A percentile compares a stretch with the other conserved stretches of the same genome.
Evolutionary conservation across 768 basidiomycete genomes (phyloP).

Genomic region (Chalciporus pseudorubinellus): DNA sequence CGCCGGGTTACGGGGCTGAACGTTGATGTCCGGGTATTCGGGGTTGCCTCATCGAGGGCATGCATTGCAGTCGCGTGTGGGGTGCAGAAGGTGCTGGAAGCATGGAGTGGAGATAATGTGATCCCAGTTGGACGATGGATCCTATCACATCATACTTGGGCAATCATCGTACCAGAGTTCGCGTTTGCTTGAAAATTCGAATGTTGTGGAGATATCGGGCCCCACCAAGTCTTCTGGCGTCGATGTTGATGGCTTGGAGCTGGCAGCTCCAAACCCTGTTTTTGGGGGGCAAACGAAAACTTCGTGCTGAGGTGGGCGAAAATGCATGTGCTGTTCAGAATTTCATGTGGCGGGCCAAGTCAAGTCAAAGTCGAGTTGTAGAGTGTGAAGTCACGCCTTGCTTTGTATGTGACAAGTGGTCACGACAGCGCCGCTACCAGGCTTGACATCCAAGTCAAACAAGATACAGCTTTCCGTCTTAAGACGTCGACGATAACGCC

Average conservation of each 20-base stretch:
- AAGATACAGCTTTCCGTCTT: not conserved
- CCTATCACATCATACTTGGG: not conserved
- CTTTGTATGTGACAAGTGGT: slow-evolving; percentile 7
- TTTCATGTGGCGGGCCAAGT: no score
- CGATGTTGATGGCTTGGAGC: no score
- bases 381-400: not conserved
- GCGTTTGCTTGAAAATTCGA: no score
- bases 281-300: no score
- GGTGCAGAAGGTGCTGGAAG: slow-evolving; percentile 5
- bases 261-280: no score
- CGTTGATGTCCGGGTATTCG: no score
- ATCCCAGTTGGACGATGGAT: not conserved
- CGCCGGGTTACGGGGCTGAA: no score
- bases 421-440: slow-evolving; percentile 10
- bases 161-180: not conserved
- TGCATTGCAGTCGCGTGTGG: not conserved
- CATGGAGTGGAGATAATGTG: not conserved
- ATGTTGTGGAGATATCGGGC: no score
- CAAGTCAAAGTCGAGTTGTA: no score
- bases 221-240: no score
- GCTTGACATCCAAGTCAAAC: not conserved
- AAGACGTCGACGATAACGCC: not conserved
- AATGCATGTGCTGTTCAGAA: no score
- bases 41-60: not conserved
- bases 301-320: no score